Evolutionary conservation across 1,284 basidiomycete species (phyloP).

Genomic region (Gastroboletus turbinatus): DNA sequence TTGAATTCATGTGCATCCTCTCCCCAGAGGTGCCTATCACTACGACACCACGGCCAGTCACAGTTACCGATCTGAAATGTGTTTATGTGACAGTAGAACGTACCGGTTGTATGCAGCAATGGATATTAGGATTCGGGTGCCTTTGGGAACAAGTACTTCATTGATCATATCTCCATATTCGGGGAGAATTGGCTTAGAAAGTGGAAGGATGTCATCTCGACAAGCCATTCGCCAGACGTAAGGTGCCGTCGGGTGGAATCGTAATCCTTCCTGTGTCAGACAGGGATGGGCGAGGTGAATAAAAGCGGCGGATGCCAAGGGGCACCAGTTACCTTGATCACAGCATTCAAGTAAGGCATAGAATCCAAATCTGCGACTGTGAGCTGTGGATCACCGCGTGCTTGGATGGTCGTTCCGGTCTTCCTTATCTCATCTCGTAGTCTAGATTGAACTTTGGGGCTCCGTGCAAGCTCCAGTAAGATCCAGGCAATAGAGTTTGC

Average conservation of each 20-base stretch:
- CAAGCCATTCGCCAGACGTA: conserved; percentile 36
- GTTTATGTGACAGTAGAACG: not conserved
- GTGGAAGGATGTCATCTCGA: conserved; percentile 45
- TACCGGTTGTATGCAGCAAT: conserved; percentile 40
- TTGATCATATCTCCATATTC: conserved; percentile 36
- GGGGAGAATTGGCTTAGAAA: conserved; percentile 42
- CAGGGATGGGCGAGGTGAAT: not conserved
- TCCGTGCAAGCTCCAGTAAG: conserved; percentile 41
- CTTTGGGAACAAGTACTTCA: conserved; percentile 38
- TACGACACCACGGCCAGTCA: conserved; percentile 4
- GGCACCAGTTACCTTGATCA: conserved; percentile 45
- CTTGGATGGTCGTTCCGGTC: conserved; percentile 34
- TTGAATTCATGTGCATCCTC: conserved; percentile 49
- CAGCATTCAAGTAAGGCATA: conserved; percentile 52
- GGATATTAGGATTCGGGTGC: conserved; percentile 35
- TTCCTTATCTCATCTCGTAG: conserved; percentile 42
- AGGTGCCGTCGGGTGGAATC: conserved; percentile 37
- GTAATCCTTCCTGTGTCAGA: conserved; percentile 36
- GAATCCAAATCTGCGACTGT: conserved; percentile 44
- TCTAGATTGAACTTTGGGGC: conserved; percentile 37
- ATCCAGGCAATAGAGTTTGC: conserved; percentile 41
- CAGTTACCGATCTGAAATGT: not conserved
- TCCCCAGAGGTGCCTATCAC: conserved; percentile 50
- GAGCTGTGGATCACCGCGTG: conserved; percentile 40
- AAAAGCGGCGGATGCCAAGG: not conserved